phyloP scores from a whole-genome alignment of 495 filamentous ascomycete genomes.

The Neurospora sublineolata region DNA sequence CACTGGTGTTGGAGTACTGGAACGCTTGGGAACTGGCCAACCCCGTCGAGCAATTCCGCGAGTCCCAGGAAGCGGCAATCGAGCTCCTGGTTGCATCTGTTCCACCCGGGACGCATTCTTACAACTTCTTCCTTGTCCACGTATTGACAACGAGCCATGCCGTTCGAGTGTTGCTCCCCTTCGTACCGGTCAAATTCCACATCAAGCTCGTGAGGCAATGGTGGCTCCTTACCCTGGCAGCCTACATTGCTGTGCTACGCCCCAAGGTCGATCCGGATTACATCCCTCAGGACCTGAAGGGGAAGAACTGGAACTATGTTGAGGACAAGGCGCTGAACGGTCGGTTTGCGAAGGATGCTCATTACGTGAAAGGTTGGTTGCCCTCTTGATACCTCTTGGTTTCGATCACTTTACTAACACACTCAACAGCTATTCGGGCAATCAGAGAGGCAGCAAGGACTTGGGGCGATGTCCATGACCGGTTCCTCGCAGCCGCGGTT shows the following conservation, averaged over 20 bases:
- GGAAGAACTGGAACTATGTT: slow-evolving; percentile 66
- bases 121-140: slow-evolving; percentile 81
- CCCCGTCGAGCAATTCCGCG: slow-evolving; percentile 57
- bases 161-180: slow-evolving; percentile 69
- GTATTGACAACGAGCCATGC: slow-evolving; percentile 77
- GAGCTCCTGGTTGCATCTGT: slow-evolving; percentile 57
- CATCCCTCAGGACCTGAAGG: slow-evolving; percentile 50
- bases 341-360: slow-evolving; percentile 55
- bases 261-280: slow-evolving; percentile 56
- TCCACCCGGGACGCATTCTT: slow-evolving; percentile 44
- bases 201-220: slow-evolving; percentile 65
- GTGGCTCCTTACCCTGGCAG: slow-evolving; percentile 71
- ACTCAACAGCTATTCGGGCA: slow-evolving; percentile 46
- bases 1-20: slow-evolving; percentile 67
- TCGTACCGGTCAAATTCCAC: slow-evolving; percentile 63
- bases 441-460: slow-evolving; percentile 64
- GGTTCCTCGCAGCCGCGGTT: slow-evolving; percentile 68
- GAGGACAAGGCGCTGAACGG: slow-evolving; percentile 55
- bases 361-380: slow-evolving; percentile 62
- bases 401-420: slow-evolving; percentile 8
- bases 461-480: slow-evolving; percentile 72
- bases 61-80: slow-evolving; percentile 65
- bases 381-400: not conserved
- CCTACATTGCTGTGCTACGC: slow-evolving; percentile 65
- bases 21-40: slow-evolving; percentile 64